A percentile compares a stretch with the other conserved stretches of the same genome.
phyloP scores from a whole-genome alignment of 192 early-diverging fungal genomes.

The Entomortierella chlamydospora region DNA sequence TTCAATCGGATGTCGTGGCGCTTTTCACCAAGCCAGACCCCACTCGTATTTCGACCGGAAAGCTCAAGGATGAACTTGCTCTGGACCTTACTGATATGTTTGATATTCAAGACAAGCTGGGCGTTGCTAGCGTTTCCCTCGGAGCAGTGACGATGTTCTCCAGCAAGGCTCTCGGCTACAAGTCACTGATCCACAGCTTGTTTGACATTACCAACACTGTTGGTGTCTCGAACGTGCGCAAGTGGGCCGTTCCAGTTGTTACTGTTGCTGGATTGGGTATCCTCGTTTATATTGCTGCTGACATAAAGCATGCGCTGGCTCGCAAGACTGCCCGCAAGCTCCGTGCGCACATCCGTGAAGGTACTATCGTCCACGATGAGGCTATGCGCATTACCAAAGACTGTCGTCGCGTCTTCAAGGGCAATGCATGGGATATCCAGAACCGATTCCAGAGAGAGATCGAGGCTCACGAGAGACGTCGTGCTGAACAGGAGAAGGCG shows the following conservation, averaged over 20 bases:
- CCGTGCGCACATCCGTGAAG: constrained; percentile 57
- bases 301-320: constrained; percentile 76
- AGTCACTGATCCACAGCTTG: constrained; percentile 55
- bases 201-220: constrained; percentile 66
- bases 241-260: constrained; percentile 69
- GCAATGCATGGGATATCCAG: constrained; percentile 79
- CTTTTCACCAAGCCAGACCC: constrained; percentile 44
- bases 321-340: constrained; percentile 76
- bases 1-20: constrained; percentile 26
- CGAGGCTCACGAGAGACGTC: constrained; percentile 74
- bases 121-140: constrained; percentile 49
- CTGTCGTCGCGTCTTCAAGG: constrained; percentile 71
- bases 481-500: constrained; percentile 66
- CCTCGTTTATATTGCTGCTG: constrained; percentile 71
- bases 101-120: constrained; percentile 48
- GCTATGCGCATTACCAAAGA: constrained; percentile 73
- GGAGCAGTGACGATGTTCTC: constrained; percentile 54
- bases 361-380: constrained; percentile 67
- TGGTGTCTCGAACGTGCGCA: constrained; percentile 70
- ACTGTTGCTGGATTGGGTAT: constrained; percentile 69
- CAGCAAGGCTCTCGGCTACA: constrained; percentile 43
- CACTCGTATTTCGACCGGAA: constrained; percentile 45
- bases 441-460: constrained; percentile 77
- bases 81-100: constrained; percentile 51
- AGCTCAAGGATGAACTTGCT: constrained; percentile 62